Evolutionary conservation across 2,329 filamentous ascomycete genomes (phyloP), one percentile per base, ranked within the genome.

Genomic region (Hypocrella siamensis): DNA sequence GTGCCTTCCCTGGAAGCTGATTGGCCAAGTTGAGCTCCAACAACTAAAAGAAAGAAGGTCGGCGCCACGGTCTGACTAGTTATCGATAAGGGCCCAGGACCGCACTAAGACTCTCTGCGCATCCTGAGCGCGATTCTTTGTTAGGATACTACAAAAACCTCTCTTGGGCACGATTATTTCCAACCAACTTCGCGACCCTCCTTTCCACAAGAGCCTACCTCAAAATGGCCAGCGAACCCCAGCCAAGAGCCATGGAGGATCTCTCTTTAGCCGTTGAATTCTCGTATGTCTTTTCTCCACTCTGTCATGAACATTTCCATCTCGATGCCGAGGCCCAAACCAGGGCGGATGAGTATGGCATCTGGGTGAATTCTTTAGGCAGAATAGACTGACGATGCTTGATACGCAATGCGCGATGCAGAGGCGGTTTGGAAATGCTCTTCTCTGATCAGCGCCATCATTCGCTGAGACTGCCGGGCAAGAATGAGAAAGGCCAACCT

Each of bases 351-450:
- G n/a, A n/a, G n/a, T n/a, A n/a, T n/a, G n/a, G n/a, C n/a, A n/a
- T n/a, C n/a, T n/a, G n/a, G n/a, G n/a, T n/a, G n/a, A n/a, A n/a
- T n/a, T n/a, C n/a, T n/a, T n/a, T n/a, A n/a, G n/a, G n/a, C n/a
- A n/a, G n/a, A n/a, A n/a, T n/a, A n/a, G n/a, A n/a, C n/a, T n/a
- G n/a, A n/a, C n/a, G n/a, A n/a, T n/a, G n/a, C n/a, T n/a, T n/a
- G n/a, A n/a, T n/a, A n/a, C n/a, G n/a, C n/a, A n/a, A n/a, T n/a
- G n/a, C n/a, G n/a, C n/a, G 16, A 14, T 26, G 30, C 44, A 86
- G 90, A 41, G 90, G 90, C 39, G 90, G 90, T 16, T 70, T 98
- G 14, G 90, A 98, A 59, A 79, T 93, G 61, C 76, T 98, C 41
- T 98, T 98, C 58, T 74, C 77, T 19, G 79, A 93, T 51, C 65